phyloP scores from a whole-genome alignment of 768 basidiomycete species.

The Termitomyces sp. region DNA sequence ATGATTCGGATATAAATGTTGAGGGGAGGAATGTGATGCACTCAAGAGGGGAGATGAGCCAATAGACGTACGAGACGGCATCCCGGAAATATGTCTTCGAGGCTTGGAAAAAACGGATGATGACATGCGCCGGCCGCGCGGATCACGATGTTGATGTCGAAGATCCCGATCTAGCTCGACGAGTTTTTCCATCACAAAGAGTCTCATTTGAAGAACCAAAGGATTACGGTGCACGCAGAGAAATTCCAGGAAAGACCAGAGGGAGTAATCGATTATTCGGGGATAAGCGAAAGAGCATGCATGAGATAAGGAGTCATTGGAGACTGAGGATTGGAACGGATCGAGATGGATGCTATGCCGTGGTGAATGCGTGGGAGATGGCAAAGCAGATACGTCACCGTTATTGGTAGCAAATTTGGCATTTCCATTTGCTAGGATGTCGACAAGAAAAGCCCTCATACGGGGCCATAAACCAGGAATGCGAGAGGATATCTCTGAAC shows the following conservation, averaged over 20 bases:
- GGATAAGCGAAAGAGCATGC: conserved; percentile 30
- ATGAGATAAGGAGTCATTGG: conserved; percentile 19
- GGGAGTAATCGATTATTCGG: conserved; percentile 60
- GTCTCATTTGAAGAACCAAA: conserved; percentile 58
- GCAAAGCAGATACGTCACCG: conserved; percentile 36
- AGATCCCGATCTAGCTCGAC: conserved; percentile 48
- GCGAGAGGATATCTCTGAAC: conserved; percentile 47
- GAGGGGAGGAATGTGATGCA: conserved; percentile 25
- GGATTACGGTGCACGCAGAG: conserved; percentile 58
- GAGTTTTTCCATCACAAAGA: conserved; percentile 61
- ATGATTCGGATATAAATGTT: conserved; percentile 18
- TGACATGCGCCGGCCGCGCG: conserved; percentile 36
- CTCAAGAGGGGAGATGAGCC: conserved; percentile 37
- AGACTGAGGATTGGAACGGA: conserved; percentile 20
- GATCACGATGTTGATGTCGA: conserved; percentile 20
- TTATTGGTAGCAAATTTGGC: conserved; percentile 50
- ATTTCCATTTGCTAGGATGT: conserved; percentile 50
- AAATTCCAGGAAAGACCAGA: conserved; percentile 70
- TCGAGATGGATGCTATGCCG: conserved; percentile 37
- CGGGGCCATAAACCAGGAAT: conserved; percentile 59
- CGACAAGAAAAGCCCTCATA: conserved; percentile 47
- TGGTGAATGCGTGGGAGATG: conserved; percentile 51
- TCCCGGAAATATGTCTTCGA: conserved; percentile 36
- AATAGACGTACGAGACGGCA: conserved; percentile 44
- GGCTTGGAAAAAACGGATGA: conserved; percentile 54